Conservation (phyloP, 805 yeast genomes). For the Wickerhamiella azymoides region DNA sequence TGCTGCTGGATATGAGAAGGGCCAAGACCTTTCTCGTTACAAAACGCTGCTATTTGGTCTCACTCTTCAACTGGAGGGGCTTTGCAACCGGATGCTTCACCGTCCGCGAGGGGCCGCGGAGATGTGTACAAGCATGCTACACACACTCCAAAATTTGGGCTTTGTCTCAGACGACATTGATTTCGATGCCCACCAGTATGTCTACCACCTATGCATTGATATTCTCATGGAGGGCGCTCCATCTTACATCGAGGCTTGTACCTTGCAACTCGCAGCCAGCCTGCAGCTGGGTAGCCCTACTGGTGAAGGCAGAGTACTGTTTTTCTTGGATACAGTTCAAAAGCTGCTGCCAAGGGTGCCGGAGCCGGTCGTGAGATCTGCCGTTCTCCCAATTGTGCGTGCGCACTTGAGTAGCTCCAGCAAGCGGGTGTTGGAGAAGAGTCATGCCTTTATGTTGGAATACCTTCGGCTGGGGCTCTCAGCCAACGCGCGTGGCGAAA, state of each 20-base stretch:
- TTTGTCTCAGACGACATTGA: conserved; percentile 10
- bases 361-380: conserved; percentile 4
- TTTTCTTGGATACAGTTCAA: conserved; percentile 13
- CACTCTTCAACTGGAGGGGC: conserved; percentile 15
- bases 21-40: neutral
- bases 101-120: conserved; percentile 3
- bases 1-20: neutral
- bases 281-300: neutral
- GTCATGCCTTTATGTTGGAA: conserved; percentile 46
- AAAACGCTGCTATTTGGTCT: conserved; percentile 15
- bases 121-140: conserved; percentile 6
- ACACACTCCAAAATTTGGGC: conserved; percentile 15
- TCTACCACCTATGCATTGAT: conserved; percentile 12
- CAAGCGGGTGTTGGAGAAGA: conserved; percentile 38
- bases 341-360: conserved; percentile 13
- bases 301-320: conserved; percentile 13
- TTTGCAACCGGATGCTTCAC: conserved; percentile 10
- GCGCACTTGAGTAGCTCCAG: conserved; percentile 10
- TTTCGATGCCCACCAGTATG: conserved; percentile 15
- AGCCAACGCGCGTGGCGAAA: conserved; percentile 17
- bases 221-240: conserved; percentile 8
- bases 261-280: conserved; percentile 4
- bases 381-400: conserved; percentile 12
- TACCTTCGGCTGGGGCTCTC: conserved; percentile 18
- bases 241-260: neutral